Evolutionary conservation across 345 rosid species (phyloP), one percentile per base, ranked within the genome.

Genomic region (Camelina neglecta): DNA sequence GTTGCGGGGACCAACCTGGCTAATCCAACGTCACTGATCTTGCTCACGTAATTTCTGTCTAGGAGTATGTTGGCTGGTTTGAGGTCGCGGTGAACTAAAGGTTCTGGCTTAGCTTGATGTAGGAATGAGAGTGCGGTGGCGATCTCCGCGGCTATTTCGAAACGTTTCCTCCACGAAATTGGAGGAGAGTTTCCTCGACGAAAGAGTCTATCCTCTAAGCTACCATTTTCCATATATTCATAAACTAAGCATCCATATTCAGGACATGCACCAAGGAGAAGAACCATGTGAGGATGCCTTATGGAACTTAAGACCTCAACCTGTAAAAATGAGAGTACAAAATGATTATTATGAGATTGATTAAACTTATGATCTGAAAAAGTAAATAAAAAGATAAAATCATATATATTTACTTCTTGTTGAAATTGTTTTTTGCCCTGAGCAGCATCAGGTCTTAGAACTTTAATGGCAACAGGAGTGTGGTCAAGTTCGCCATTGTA

Each of bases 81-180:
- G 24, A 92, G 91, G 73, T 90, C 97, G 1, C 94, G 85, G 65
- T 90, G 97, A 60, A 92, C 97, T 0, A 92, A 78, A 20, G 97
- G 97, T 69, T 92, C 96, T 39, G 96, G 94, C 84, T 90, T 92
- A 36, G 97, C 85, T 76, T 92, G 97, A 80, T 92, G 97, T 42
- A 93, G 94, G 72, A 90, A 93, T 4, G 87, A 74, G 68, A 93
- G 88, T 16, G 91, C 96, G 1, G 96, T 90, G 0, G 90, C 89
- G 29, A 93, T 87, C 83, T 93, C 98, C 2, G 94, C 80, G 2
- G 96, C 90, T 75, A 90, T 87, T 60, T 83, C 71, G 64, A 92
- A 87, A 61, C 96, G 82, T 58, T 65, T 87, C 63, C 79, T 79
- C 94, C 96, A 90, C 13, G 97, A 74, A 67, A 92, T 74, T 4